Base-by-base conservation (phyloP, 1,284 basidiomycete species). In the Puccinia novopanici region DNA sequence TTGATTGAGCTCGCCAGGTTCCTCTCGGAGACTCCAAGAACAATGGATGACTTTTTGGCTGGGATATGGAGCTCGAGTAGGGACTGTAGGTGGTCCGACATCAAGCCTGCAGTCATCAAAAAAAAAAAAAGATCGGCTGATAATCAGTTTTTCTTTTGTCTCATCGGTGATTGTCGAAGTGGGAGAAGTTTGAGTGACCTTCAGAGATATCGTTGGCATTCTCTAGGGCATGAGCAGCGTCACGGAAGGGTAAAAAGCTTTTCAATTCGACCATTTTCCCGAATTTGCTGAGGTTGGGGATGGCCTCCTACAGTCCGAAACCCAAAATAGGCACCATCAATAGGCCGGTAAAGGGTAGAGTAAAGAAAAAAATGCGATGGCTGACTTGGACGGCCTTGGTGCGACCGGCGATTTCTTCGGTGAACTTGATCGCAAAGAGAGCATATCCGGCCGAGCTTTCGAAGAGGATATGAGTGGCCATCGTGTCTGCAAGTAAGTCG, bases 171-270 rank as follows among this genome's bases (percentile, higher is more conserved):
- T 27, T 50, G n/a, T 5, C 55, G 30, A 59, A 80, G 30, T 19
- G 9, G 17, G 34, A 54, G 8, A 27, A 40, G 42, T 27, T 15
- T 9, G 54, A 83, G 88, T 75, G 83, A 94, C 96, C 95, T 89
- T 98, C 96, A 6, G 96, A 98, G 22, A 99, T 88, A 87, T 99
- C 95, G 86, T 98, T 97, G 80, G 92, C 92, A 84, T 97, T 98
- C 87, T 99, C 95, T 83, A 99, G 88, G 40, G 96, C 97, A 86
- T 98, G 93, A 0, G 94, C 94, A 55, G 95, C 95, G 83, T 89
- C 95, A 86, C 94, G 94, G 89, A 97, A 99, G 1, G 97, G 96
- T 81, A 91, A 89, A 88, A 98, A 99, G 85, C 93, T 95, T 86
- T 93, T 87, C 84, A 99, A 88, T 84, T 91, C 89, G 83, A 98